Evolutionary conservation across 495 filamentous ascomycete genomes (phyloP).

Genomic region (Cercophora samala): DNA sequence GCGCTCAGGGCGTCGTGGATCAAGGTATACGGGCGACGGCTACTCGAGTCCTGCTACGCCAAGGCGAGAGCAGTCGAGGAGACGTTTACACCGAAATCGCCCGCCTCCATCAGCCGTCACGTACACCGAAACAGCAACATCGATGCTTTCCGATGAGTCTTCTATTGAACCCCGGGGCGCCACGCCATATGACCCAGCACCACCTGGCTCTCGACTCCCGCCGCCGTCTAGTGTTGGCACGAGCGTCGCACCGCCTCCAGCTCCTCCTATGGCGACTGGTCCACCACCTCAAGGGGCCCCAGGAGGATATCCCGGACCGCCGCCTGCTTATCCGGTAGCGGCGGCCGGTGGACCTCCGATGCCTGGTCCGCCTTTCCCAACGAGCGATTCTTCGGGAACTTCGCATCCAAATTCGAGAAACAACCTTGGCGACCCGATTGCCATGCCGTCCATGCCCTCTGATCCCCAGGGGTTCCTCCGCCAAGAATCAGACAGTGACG

Average conservation of each 20-base stretch:
- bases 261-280: constrained; percentile 2
- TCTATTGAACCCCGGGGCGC: constrained; percentile 37
- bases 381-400: constrained; percentile 32
- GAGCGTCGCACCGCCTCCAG: constrained; percentile 2
- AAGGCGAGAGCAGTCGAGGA: constrained; percentile 44
- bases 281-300: constrained; percentile 4
- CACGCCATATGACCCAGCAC: constrained; percentile 31
- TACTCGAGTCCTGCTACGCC: constrained; percentile 48
- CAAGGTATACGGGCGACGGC: constrained; percentile 59
- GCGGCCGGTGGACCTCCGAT: constrained; percentile 16
- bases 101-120: constrained; percentile 35
- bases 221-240: constrained; percentile 2
- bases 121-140: constrained; percentile 27
- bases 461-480: constrained; percentile 58
- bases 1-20: constrained; percentile 36
- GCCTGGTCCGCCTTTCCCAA: constrained; percentile 17
- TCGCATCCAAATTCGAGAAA: constrained; percentile 39
- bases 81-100: constrained; percentile 34
- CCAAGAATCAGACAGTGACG: constrained; percentile 58
- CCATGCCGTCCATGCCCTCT: constrained; percentile 51
- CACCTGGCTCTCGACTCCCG: constrained; percentile 19
- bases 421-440: constrained; percentile 33
- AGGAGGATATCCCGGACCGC: constrained; percentile 5
- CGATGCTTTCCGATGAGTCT: constrained; percentile 38
- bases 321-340: constrained; percentile 43